These are phyloP conservation scores for Phytophthora pseudosyringae DNA, from an alignment of 352 stramenopile species.

Conservation along the genomic window DNA sequence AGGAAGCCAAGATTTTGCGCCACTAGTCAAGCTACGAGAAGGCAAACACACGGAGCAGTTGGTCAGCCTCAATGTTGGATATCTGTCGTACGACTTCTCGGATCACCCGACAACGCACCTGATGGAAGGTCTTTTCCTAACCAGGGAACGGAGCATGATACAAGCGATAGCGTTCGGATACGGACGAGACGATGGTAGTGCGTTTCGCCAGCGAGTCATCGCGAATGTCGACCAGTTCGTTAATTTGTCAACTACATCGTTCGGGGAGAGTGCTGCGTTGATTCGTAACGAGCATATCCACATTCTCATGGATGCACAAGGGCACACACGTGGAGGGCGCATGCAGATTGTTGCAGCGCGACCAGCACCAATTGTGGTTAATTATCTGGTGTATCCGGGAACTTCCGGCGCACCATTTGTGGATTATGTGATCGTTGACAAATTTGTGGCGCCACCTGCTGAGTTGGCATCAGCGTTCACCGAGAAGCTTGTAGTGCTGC, in stretches of 20 bases:
- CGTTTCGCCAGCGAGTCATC: conserved; percentile 40
- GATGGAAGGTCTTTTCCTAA: conserved; percentile 75
- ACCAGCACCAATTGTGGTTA: conserved; percentile 73
- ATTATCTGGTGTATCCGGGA: conserved; percentile 86
- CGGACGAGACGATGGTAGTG: conserved; percentile 67
- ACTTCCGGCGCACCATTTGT: conserved; percentile 77
- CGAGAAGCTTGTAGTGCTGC: conserved; percentile 78
- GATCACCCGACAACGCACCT: conserved; percentile 85
- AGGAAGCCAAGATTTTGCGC: background rate
- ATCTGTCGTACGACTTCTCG: conserved; percentile 83
- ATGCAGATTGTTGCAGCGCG: conserved; percentile 56
- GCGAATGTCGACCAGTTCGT: conserved; percentile 59
- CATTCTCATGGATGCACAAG: conserved; percentile 86
- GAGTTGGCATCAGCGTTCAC: conserved; percentile 53
- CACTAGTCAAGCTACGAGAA: background rate
- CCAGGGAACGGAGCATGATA: conserved; percentile 31
- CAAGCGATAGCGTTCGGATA: conserved; percentile 62
- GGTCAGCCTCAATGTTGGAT: conserved; percentile 63
- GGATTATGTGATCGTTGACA: conserved; percentile 80
- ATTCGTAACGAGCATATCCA: conserved; percentile 51
- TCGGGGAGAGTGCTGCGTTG: conserved; percentile 41
- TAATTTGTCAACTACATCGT: conserved; percentile 49
- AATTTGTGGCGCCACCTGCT: conserved; percentile 51
- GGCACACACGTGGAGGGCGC: conserved; percentile 64
- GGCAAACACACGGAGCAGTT: background rate